Evolutionary conservation across 2,329 filamentous ascomycete genomes (phyloP), one percentile per base, ranked within the genome.

Genomic region (Ceratocystis papillata): DNA sequence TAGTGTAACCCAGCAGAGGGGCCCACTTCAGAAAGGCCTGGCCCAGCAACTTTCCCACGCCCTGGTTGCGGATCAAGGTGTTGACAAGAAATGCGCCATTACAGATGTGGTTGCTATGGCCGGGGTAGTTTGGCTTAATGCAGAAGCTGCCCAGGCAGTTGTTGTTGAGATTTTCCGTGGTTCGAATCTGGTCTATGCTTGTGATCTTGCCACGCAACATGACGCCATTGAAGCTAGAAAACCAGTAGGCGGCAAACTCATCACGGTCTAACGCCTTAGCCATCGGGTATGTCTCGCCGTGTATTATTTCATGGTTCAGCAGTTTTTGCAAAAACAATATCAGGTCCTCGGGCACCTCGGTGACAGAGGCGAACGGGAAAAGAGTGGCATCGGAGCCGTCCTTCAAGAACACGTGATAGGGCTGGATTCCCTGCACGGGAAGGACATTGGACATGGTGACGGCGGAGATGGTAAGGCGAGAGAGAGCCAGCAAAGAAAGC

Each of bases 61-160:
- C 88, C 68, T 86, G 86, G 74, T 88, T 88, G 68, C 88, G 84
- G 63, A 86, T 82, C 12, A 85, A 85, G 72, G 88, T 85, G 8
- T 87, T 90, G 68, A 90, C 87, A 64, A 91, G 79, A 73, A 91
- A 90, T 41, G 86, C 87, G 67, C 84, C 92, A 73, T 95, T 96
- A 79, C 90, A 96, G 63, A 96, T 84, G 78, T 96, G 91, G 75
- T 88, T 94, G 77, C 89, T 94, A 67, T 91, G 83, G 61, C 91
- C 91, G 0, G 91, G 90, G 74, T 96, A 96, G 76, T 96, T 96
- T 61, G 91, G 90, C 77, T 94, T 92, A 80, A 96, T 89, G 77
- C 94, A 95, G 77, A 96, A 96, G 77, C 89, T 95, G 67, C 91
- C 91, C 55, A 96, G 78, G 72, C 90, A 96, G 71, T 88, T 81